These are phyloP conservation scores for Leptographium galeiforme DNA, from an alignment of 2,329 filamentous ascomycete species.

Conservation along the genomic window DNA sequence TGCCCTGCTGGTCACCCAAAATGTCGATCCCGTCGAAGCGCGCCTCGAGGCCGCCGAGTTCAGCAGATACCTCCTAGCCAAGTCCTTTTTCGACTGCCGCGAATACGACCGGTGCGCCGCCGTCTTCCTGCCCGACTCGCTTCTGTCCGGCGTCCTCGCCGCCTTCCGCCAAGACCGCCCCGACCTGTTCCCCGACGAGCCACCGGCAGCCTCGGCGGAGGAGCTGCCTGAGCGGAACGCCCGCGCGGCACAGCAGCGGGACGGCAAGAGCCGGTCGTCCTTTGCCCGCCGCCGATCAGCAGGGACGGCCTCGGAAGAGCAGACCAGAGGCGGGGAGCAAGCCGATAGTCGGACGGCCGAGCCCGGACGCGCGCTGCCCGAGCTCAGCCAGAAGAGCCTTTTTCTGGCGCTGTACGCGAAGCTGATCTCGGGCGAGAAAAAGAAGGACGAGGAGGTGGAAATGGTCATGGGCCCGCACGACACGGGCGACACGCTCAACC, in stretches of 20 bases:
- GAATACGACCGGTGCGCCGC: conserved; percentile 90
- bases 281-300: too few species aligned
- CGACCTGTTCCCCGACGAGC: conserved; percentile 15
- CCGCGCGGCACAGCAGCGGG: background rate
- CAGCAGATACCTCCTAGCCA: conserved; percentile 76
- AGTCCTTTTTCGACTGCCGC: conserved; percentile 87
- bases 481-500: conserved; percentile 70
- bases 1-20: conserved; percentile 34
- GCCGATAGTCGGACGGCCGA: conserved; percentile 1
- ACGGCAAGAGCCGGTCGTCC: background rate
- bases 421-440: conserved; percentile 86
- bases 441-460: conserved; percentile 90
- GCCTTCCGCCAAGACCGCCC: conserved; percentile 26
- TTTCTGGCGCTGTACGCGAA: conserved; percentile 90
- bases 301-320: background rate
- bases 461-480: conserved; percentile 94
- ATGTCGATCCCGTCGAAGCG: conserved; percentile 58
- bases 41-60: conserved; percentile 66
- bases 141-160: conserved; percentile 52
- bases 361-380: conserved; percentile 26
- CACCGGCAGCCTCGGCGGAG: conserved; percentile 5
- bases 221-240: background rate
- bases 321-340: background rate
- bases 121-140: conserved; percentile 71
- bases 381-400: conserved; percentile 76